Conservation (phyloP, 2,329 filamentous ascomycete genomes). For the Calonectria hawksworthii region DNA sequence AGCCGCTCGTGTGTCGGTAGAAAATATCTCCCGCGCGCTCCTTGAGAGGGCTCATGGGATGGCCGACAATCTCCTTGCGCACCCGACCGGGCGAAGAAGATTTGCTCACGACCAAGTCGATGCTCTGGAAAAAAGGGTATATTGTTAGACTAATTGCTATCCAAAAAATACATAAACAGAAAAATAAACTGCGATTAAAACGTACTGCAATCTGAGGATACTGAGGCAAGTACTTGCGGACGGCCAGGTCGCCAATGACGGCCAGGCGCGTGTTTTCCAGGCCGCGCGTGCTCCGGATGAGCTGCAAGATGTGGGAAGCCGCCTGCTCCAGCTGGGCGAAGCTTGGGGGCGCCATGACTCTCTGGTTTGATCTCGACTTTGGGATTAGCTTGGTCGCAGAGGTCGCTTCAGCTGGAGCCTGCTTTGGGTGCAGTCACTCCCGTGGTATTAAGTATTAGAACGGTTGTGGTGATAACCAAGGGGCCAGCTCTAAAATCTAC, state of each 20-base stretch:
- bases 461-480: not conserved
- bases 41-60: constrained; percentile 46
- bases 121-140: constrained; percentile 37
- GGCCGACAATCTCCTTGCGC: constrained; percentile 46
- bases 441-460: constrained; percentile 8
- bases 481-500: not conserved
- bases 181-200: not conserved
- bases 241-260: constrained; percentile 45
- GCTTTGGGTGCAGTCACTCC: not conserved
- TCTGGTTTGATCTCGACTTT: not conserved
- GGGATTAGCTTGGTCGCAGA: not conserved
- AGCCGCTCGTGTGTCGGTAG: constrained; percentile 43
- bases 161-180: not conserved
- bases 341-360: constrained; percentile 40
- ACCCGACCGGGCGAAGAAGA: constrained; percentile 48
- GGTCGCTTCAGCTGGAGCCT: constrained; percentile 11
- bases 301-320: constrained; percentile 89
- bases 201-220: constrained; percentile 36
- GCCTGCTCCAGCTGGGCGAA: constrained; percentile 72
- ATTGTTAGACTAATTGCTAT: not conserved
- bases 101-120: constrained; percentile 48
- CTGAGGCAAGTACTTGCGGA: constrained; percentile 44
- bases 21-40: constrained; percentile 44
- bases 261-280: constrained; percentile 47
- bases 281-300: constrained; percentile 70